phyloP scores from a whole-genome alignment of 2,329 filamentous ascomycete species.

The Neofusicoccum parvum region DNA sequence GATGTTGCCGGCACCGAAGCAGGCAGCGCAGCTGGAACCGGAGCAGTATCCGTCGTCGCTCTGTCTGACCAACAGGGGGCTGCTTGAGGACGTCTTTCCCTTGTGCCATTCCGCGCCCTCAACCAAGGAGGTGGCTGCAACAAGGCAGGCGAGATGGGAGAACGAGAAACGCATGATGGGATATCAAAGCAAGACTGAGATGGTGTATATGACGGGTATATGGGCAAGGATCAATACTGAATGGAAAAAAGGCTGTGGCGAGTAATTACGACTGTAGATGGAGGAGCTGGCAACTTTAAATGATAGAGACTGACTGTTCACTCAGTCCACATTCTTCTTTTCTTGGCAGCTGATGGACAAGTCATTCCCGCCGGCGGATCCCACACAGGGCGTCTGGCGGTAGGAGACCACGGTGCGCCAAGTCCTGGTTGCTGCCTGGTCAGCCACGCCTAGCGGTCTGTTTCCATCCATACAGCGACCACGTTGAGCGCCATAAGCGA shows the following conservation, averaged over 20 bases:
- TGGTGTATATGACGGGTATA: background rate
- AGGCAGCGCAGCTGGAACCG: conserved; percentile 6
- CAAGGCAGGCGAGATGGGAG: conserved; percentile 1
- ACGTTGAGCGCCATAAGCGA: background rate
- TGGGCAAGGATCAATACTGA: background rate
- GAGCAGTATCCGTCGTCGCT: background rate
- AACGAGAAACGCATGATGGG: conserved; percentile 1
- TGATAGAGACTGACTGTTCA: background rate
- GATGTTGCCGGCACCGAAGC: conserved; percentile 18
- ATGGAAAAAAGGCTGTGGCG: background rate
- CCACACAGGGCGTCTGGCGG: background rate
- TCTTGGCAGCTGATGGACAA: conserved; percentile 18
- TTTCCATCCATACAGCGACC: background rate
- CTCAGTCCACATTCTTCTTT: background rate
- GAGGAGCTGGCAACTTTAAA: background rate
- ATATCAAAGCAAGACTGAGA: background rate
- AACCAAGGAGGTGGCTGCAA: background rate
- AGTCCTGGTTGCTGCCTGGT: background rate
- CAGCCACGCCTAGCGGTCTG: background rate
- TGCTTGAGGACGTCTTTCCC: background rate
- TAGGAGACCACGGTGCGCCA: background rate
- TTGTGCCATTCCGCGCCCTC: background rate
- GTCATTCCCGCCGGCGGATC: background rate
- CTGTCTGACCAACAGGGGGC: background rate
- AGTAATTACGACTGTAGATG: background rate